Conservation (phyloP, 2,329 filamentous ascomycete genomes). For the Tolypocladium ophioglossoides region DNA sequence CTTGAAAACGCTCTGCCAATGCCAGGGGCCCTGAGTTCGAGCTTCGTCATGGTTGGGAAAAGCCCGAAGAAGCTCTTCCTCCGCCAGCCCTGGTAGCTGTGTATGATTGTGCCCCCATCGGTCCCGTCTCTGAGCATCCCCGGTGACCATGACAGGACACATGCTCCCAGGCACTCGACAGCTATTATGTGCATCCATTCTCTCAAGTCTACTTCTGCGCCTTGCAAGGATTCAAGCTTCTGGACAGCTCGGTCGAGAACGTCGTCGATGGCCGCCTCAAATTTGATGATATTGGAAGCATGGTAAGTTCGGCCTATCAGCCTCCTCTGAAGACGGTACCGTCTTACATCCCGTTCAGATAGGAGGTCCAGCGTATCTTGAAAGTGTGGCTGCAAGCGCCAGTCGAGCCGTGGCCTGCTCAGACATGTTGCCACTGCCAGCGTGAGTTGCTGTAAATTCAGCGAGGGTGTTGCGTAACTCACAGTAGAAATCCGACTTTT, state of each 20-base stretch:
- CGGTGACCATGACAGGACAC: conserved; percentile 42
- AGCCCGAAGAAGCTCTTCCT: conserved; percentile 41
- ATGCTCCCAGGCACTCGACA: conserved; percentile 39
- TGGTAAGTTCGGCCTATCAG: conserved; percentile 39
- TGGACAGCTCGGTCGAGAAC: conserved; percentile 25
- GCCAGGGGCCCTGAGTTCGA: conserved; percentile 25
- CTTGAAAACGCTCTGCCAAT: conserved; percentile 28
- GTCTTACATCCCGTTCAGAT: conserved; percentile 33
- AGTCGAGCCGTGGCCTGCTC: conserved; percentile 30
- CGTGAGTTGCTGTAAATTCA: neutral
- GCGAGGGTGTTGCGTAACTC: conserved; percentile 6
- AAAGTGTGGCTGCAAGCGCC: conserved; percentile 22
- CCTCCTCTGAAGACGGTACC: conserved; percentile 38
- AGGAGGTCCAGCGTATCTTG: conserved; percentile 39
- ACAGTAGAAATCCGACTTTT: conserved; percentile 45
- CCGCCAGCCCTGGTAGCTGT: conserved; percentile 40
- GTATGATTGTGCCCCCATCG: conserved; percentile 35
- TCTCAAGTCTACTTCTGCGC: conserved; percentile 33
- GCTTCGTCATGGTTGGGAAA: conserved; percentile 31
- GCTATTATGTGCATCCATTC: conserved; percentile 47
- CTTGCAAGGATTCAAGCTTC: conserved; percentile 24
- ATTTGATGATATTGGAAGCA: conserved; percentile 28
- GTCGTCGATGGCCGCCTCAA: conserved; percentile 28
- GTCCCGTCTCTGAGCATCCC: conserved; percentile 31
- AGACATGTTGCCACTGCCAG: conserved; percentile 33